phyloP scores from a whole-genome alignment of 1,284 basidiomycete genomes.

The Pseudozyma thailandica region DNA sequence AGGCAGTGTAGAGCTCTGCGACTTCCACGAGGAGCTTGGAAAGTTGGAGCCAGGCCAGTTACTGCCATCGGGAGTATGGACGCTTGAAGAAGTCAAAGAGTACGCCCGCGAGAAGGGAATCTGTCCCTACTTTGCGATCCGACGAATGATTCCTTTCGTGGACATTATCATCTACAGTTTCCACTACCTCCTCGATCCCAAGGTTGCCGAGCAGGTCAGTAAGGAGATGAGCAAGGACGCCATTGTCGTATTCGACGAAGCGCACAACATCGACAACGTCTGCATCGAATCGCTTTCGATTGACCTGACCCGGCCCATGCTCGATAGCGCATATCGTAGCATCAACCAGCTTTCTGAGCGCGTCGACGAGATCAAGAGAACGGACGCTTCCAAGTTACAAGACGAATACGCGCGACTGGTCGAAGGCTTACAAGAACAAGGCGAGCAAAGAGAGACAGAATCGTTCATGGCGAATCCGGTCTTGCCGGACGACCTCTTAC shows the following conservation, averaged over 20 bases:
- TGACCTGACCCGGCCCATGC: constrained; percentile 97
- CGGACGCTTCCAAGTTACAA: constrained; percentile 91
- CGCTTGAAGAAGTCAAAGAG: constrained; percentile 90
- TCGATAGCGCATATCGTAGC: constrained; percentile 92
- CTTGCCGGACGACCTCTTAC: constrained; percentile 90
- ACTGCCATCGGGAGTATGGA: constrained; percentile 90
- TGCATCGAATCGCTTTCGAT: constrained; percentile 99
- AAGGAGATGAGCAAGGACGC: constrained; percentile 97
- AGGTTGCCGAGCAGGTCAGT: constrained; percentile 98
- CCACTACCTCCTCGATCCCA: constrained; percentile 97
- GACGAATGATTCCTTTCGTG: constrained; percentile 96
- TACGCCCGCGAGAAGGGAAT: constrained; percentile 85
- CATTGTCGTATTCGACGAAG: constrained; percentile 99
- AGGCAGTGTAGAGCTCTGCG: constrained; percentile 89
- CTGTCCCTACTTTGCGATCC: constrained; percentile 96
- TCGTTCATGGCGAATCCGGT: constrained; percentile 87
- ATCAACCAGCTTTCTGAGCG: constrained; percentile 87
- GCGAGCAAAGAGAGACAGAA: constrained; percentile 77
- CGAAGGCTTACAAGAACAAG: constrained; percentile 81
- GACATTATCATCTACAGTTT: constrained; percentile 99
- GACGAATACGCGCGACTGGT: constrained; percentile 98
- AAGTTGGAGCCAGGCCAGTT: constrained; percentile 85
- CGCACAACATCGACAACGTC: constrained; percentile 99
- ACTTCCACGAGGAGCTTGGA: constrained; percentile 90
- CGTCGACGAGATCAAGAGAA: constrained; percentile 96